phyloP scores from a whole-genome alignment of 495 filamentous ascomycete species.

The Penicilliopsis zonata region DNA sequence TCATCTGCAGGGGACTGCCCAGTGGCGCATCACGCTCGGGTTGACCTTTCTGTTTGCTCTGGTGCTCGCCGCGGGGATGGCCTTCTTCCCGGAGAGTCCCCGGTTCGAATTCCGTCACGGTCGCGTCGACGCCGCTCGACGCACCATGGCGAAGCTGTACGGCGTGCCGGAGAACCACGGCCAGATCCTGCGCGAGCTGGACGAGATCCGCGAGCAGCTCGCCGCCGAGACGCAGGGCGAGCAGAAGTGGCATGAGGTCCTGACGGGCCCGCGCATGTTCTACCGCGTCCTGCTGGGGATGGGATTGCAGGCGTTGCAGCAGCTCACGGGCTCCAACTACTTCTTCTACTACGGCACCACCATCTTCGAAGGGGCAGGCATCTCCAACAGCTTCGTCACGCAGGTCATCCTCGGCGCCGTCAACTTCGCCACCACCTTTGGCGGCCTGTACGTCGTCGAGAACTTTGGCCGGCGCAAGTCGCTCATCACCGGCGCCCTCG shows the following conservation, averaged over 20 bases:
- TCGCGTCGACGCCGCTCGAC: conserved; percentile 47
- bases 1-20: conserved; percentile 28
- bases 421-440: conserved; percentile 62
- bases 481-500: conserved; percentile 51
- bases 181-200: conserved; percentile 55
- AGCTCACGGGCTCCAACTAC: conserved; percentile 48
- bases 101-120: conserved; percentile 57
- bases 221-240: conserved; percentile 41
- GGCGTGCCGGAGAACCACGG: conserved; percentile 54
- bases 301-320: conserved; percentile 42
- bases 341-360: conserved; percentile 64
- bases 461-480: conserved; percentile 56
- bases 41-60: conserved; percentile 64
- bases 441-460: conserved; percentile 59
- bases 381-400: conserved; percentile 57
- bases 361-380: conserved; percentile 58
- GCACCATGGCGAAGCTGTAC: conserved; percentile 56
- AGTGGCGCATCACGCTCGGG: conserved; percentile 73
- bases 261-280: conserved; percentile 60
- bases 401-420: conserved; percentile 63
- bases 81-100: conserved; percentile 59
- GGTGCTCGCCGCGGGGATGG: conserved; percentile 61
- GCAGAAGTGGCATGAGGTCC: conserved; percentile 53
- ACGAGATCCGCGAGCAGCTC: conserved; percentile 49
- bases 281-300: conserved; percentile 61